These are phyloP conservation scores for Lagenidium sp. DNA, from an alignment of 352 stramenopile genomes.

Conservation along the genomic window DNA sequence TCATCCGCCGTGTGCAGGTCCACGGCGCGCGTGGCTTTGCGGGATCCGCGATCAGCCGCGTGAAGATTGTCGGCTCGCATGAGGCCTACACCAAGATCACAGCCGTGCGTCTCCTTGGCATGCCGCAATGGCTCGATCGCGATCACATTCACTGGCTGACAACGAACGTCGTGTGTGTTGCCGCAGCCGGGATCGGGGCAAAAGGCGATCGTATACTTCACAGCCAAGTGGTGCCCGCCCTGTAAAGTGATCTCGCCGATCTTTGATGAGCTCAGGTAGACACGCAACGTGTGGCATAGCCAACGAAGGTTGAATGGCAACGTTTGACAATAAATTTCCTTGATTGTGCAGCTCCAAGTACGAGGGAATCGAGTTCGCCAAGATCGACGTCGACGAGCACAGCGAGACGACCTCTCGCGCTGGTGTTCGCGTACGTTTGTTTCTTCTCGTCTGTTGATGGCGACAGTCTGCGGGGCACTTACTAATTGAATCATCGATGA, in stretches of 20 bases:
- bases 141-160: no score
- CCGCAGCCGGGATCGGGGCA: conserved; percentile 42
- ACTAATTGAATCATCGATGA: no score
- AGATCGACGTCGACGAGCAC: conserved; percentile 80
- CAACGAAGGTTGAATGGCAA: no score
- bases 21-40: conserved; percentile 15
- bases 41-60: conserved; percentile 39
- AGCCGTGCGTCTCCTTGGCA: conserved; percentile 24
- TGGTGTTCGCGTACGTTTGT: conserved; percentile 60
- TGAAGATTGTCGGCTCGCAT: conserved; percentile 69
- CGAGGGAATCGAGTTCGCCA: conserved; percentile 70
- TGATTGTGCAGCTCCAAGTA: conserved; percentile 32
- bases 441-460: no score
- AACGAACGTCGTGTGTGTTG: no score
- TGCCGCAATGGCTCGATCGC: no score
- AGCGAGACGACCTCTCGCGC: conserved; percentile 72
- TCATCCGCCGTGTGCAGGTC: conserved; percentile 14
- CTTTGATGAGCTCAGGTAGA: conserved; percentile 78
- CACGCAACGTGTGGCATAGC: background rate
- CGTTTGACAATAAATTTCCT: background rate
- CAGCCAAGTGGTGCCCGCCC: conserved; percentile 84
- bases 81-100: conserved; percentile 64
- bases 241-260: conserved; percentile 89
- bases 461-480: no score
- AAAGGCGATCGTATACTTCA: conserved; percentile 87